A percentile compares a stretch with the other conserved stretches of the same genome.
Conservation (phyloP, 1,284 basidiomycete species). For the Ganoderma lingzhi region DNA sequence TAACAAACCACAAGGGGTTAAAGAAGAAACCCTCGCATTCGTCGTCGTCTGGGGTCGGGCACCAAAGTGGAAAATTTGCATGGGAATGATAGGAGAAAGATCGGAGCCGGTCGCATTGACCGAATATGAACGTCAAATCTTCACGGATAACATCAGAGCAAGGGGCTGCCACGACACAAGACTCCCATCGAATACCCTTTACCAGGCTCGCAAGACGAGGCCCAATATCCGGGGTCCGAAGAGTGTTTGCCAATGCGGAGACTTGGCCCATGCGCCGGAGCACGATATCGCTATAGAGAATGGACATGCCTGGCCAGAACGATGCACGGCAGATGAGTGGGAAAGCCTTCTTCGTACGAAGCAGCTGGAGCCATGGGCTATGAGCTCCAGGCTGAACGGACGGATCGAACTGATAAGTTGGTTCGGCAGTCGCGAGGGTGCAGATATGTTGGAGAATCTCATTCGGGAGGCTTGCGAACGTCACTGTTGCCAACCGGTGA, state of each 20-base stretch:
- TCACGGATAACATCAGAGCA: slow-evolving; percentile 9
- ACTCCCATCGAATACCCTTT: slow-evolving; percentile 11
- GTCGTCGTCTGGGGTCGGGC: background rate
- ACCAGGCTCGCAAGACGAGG: background rate
- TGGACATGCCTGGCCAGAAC: slow-evolving; percentile 10
- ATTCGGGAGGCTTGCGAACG: background rate
- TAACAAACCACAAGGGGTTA: slow-evolving; percentile 8
- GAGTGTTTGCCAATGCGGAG: slow-evolving; percentile 7
- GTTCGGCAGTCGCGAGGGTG: background rate
- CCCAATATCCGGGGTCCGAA: background rate
- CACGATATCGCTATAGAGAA: slow-evolving; percentile 14
- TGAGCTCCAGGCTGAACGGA: background rate
- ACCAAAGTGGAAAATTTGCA: background rate
- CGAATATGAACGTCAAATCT: slow-evolving; percentile 5
- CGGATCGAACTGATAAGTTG: background rate
- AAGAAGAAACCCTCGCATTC: slow-evolving; percentile 5
- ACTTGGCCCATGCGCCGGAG: slow-evolving; percentile 20
- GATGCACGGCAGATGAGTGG: slow-evolving; percentile 8
- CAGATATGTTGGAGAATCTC: background rate
- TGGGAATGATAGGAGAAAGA: slow-evolving; percentile 6
- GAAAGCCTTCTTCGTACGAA: slow-evolving; percentile 8
- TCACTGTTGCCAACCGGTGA: too few species aligned
- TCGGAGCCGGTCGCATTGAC: background rate
- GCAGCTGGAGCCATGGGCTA: background rate
- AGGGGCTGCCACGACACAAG: background rate